Base-by-base conservation (phyloP, 257 asterid species). In the Nicotiana noctiflora region DNA sequence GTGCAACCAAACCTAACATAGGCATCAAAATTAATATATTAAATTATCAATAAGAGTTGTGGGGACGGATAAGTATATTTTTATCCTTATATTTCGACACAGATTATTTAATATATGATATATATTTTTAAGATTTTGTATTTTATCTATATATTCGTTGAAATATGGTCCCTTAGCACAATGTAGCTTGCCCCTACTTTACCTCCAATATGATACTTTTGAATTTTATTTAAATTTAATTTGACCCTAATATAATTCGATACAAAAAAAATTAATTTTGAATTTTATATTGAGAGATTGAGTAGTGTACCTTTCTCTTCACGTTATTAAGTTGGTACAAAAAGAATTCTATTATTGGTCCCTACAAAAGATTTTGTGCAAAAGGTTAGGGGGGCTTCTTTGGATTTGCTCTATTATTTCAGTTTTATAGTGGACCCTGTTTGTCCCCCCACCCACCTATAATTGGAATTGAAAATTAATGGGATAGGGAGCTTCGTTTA, bases 291-390 rank as follows among this genome's bases (percentile, higher is more conserved):
- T 3, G 60, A 21, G 78, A 7, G 78, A 46, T 23, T 46, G 40
- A 64, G 57, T 80, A 31, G 55, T 12, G 86, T 70, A 84, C 75
- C 83, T 80, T 86, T 87, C 77, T 51, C 80, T 79, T 68, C 51
- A 84, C 88, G 81, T 83, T 46, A 46, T 40, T 11, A 62, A 78
- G 32, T 70, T 25, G 81, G 84, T 75, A 74, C 61, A 60, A 72
- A 72, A 72, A 72, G 55, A 72, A 75, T 68, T 82, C 57, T 79
- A 56, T 37, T 32, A 75, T 55, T 80, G 88, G 94, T 60, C 89
- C 90, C 92, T 79, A 72, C 83, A 87, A 65, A 79, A 78, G 88
- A 86, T 90, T 86, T 89, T 82, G 56, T 86, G 84, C 65, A 72
- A 67, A 81, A 81, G 84, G 29, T 75, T 77, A 21, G 52, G 79